phyloP scores from a whole-genome alignment of 306 rosid species.

The Cucumis cinereus region DNA sequence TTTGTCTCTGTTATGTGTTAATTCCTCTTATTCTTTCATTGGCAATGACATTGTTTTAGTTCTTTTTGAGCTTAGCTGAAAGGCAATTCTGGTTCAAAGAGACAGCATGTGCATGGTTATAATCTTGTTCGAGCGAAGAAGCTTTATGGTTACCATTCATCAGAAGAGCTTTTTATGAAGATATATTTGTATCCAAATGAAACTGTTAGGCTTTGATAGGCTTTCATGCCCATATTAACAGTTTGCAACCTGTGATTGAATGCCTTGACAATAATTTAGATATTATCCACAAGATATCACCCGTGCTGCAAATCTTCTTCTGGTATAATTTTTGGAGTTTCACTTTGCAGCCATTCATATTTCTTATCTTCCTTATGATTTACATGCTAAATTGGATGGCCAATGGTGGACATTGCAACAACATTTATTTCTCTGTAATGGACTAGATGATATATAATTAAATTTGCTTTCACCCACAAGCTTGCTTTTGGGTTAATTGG shows the following conservation, averaged over 20 bases:
- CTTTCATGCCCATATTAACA: slow-evolving; percentile 3
- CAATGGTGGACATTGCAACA: not conserved
- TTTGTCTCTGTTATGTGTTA: slow-evolving; percentile 6
- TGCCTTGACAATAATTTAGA: slow-evolving; percentile 61
- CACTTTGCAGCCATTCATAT: not conserved
- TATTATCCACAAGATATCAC: slow-evolving; percentile 86
- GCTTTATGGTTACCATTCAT: slow-evolving; percentile 78
- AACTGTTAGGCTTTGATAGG: not conserved
- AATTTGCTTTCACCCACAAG: no score
- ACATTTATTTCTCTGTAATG: not conserved
- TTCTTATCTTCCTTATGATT: not conserved
- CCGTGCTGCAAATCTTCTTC: slow-evolving; percentile 78
- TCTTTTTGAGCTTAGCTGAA: slow-evolving; percentile 38
- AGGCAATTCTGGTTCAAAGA: slow-evolving; percentile 46
- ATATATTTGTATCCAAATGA: slow-evolving; percentile 73
- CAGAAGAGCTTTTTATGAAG: slow-evolving; percentile 78
- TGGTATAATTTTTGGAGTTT: slow-evolving; percentile 37
- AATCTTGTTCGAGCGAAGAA: slow-evolving; percentile 75
- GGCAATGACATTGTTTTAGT: not conserved
- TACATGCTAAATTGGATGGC: not conserved
- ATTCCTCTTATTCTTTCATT: not conserved
- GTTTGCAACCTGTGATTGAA: slow-evolving; percentile 9
- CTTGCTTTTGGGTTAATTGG: no score
- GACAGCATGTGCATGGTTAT: slow-evolving; percentile 79
- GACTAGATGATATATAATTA: not conserved